Base-by-base conservation (phyloP, 1,284 basidiomycete genomes). In the Leccinum fallax region DNA sequence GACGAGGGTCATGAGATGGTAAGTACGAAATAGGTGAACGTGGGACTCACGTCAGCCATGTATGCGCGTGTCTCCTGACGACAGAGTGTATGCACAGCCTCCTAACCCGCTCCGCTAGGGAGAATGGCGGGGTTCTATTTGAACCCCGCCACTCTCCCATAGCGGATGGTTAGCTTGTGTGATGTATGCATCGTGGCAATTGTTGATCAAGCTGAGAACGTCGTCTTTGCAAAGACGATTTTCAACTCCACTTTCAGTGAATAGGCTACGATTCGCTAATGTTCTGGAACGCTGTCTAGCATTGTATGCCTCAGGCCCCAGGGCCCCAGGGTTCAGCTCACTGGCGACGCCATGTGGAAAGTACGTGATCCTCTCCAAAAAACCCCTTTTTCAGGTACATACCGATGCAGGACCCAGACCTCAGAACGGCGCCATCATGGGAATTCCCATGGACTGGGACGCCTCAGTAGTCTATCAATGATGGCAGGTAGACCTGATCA, bases 21-120 rank as follows among this genome's bases (percentile, higher is more conserved):
- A 15, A 55, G 4, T n/a, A n/a, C n/a, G n/a, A n/a, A n/a, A 34
- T 2, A 8, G 30, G 28, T 49, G 38, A 54, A 13, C 5, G 24
- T 32, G 4, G 16, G 46, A 74, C 74, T 52, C 52, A 76, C 72
- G 53, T 74, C 71, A 52, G 72, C 63, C 75, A 74, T 74, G 59
- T 60, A 59, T 60, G 57, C 11, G 36, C n/a, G 28, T 32, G 11
- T 21, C 21, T 16, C 21, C 21, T 30, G 53, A 55, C 24, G 15
- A 24, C 8, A 2, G 49, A 51, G 15, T 91, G 5, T 26, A 26
- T 26, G 24, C 24, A 26, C 24, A 26, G 24, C 0, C 24, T 26
- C 24, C 24, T 26, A 26, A 26, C 24, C 24, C 24, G 24, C 24
- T 26, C 24, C 24, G 24, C 24, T 26, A 24, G 24, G 24, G 24